These are phyloP conservation scores for Niveomyces coronatus DNA, from an alignment of 2,329 filamentous ascomycete genomes.

Conservation along the genomic window DNA sequence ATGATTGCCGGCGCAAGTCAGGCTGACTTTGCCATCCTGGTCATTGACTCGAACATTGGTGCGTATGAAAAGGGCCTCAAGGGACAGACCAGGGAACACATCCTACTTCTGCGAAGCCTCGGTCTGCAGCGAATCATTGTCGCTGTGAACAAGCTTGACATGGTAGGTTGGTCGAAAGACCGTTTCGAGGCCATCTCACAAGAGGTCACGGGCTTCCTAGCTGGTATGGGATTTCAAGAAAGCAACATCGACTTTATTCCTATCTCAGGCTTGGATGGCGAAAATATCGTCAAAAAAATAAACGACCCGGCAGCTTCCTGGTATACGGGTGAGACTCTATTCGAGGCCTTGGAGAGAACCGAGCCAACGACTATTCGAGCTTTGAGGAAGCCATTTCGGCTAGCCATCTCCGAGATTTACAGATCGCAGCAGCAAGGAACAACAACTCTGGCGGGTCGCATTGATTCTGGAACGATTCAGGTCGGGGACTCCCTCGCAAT, in stretches of 20 bases:
- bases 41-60: constrained; percentile 82
- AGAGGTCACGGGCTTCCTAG: constrained; percentile 75
- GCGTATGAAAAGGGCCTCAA: constrained; percentile 90
- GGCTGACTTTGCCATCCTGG: constrained; percentile 89
- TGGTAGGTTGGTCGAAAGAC: constrained; percentile 69
- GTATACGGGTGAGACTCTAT: constrained; percentile 71
- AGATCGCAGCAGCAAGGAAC: constrained; percentile 68
- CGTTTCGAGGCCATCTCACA: constrained; percentile 78
- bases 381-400: constrained; percentile 67
- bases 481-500: constrained; percentile 69
- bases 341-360: constrained; percentile 77
- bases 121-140: constrained; percentile 83
- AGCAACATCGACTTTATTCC: constrained; percentile 83
- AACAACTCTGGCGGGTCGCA: constrained; percentile 73
- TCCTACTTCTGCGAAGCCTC: constrained; percentile 78
- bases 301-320: constrained; percentile 52
- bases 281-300: constrained; percentile 63
- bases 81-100: constrained; percentile 91
- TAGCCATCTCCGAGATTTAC: constrained; percentile 85
- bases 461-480: constrained; percentile 78
- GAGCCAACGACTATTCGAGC: constrained; percentile 57
- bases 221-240: constrained; percentile 66
- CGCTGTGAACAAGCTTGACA: constrained; percentile 92
- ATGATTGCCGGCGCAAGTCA: constrained; percentile 98
- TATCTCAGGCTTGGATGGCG: constrained; percentile 78